phyloP scores from a whole-genome alignment of 2,329 filamentous ascomycete species.

The Curvularia verruculosa region DNA sequence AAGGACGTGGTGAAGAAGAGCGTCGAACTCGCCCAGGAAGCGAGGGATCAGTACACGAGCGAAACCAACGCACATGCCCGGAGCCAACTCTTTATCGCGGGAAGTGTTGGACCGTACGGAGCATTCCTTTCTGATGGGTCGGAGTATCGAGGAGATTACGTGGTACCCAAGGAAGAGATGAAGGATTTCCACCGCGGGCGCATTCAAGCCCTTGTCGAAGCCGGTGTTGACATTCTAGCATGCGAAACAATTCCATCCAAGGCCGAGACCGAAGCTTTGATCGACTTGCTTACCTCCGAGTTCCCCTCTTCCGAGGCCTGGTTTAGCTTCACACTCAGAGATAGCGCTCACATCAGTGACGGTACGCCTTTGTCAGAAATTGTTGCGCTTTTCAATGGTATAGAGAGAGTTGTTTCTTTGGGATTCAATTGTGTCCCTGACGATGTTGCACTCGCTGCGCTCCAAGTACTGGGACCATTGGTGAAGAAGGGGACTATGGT shows the following conservation, averaged over 20 bases:
- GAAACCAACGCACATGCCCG: conserved; percentile 7
- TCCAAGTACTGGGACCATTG: conserved; percentile 39
- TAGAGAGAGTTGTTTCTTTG: conserved; percentile 48
- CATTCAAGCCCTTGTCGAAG: conserved; percentile 50
- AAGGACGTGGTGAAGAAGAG: conserved; percentile 49
- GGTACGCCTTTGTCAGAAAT: conserved; percentile 49
- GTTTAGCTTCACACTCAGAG: conserved; percentile 52
- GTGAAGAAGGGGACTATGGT: conserved; percentile 45
- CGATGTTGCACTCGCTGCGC: conserved; percentile 40
- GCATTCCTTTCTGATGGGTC: conserved; percentile 55
- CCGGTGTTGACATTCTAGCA: conserved; percentile 53
- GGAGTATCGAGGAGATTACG: conserved; percentile 55
- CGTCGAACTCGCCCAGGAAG: conserved; percentile 50
- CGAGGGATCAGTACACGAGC: conserved; percentile 42
- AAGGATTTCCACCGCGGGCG: conserved; percentile 53
- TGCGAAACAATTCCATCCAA: conserved; percentile 55
- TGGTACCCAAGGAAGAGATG: conserved; percentile 37
- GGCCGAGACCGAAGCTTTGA: conserved; percentile 48
- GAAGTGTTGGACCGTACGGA: conserved; percentile 56
- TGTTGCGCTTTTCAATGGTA: conserved; percentile 34
- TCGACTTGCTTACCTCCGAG: conserved; percentile 48
- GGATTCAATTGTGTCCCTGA: conserved; percentile 56
- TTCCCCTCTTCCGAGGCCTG: conserved; percentile 49
- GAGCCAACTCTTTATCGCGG: conserved; percentile 48
- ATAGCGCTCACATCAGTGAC: conserved; percentile 49